Percentiles rank a stretch among this genome's conserved stretches.
Evolutionary conservation across 345 rosid species (phyloP).

Genomic region (Brassica rapa): DNA sequence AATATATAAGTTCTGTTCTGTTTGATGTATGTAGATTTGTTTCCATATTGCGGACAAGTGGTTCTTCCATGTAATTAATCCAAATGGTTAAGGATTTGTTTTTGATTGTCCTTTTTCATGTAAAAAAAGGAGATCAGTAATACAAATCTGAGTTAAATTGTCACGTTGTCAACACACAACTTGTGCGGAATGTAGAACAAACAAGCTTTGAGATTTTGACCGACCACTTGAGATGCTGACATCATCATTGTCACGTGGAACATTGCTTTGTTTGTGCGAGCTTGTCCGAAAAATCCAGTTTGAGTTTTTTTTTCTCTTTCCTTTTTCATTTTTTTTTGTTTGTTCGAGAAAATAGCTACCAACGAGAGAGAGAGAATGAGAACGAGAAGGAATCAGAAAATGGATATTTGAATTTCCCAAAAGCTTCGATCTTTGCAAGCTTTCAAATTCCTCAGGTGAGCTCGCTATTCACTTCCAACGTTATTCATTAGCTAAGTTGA

Average conservation of each 20-base stretch:
- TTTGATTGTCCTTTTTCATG: not conserved
- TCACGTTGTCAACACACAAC: not conserved
- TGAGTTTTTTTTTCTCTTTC: not conserved
- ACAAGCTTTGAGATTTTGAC: not conserved
- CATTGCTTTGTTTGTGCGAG: slow-evolving; percentile 18
- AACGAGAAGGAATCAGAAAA: slow-evolving; percentile 13
- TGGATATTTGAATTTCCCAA: slow-evolving; percentile 29
- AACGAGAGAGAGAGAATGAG: slow-evolving; percentile 1
- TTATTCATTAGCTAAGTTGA: not conserved
- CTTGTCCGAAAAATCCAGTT: slow-evolving; percentile 23
- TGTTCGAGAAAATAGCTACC: slow-evolving; percentile 24
- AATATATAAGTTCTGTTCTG: not conserved
- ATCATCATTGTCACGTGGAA: slow-evolving; percentile 31
- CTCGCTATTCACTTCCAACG: slow-evolving; percentile 7
- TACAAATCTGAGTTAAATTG: not conserved
- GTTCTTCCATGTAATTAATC: not conserved
- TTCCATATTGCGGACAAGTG: not conserved
- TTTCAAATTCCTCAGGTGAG: slow-evolving; percentile 18
- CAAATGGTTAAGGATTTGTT: not conserved
- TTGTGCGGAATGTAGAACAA: not conserved
- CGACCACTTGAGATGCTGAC: slow-evolving; percentile 25
- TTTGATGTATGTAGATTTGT: not conserved
- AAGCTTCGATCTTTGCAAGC: slow-evolving; percentile 24
- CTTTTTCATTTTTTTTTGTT: not conserved
- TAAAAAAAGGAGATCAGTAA: too few species aligned